Percentiles rank a stretch among this genome's conserved stretches.
phyloP scores from a whole-genome alignment of 805 yeast genomes.

The Allodekkera sacchari region DNA sequence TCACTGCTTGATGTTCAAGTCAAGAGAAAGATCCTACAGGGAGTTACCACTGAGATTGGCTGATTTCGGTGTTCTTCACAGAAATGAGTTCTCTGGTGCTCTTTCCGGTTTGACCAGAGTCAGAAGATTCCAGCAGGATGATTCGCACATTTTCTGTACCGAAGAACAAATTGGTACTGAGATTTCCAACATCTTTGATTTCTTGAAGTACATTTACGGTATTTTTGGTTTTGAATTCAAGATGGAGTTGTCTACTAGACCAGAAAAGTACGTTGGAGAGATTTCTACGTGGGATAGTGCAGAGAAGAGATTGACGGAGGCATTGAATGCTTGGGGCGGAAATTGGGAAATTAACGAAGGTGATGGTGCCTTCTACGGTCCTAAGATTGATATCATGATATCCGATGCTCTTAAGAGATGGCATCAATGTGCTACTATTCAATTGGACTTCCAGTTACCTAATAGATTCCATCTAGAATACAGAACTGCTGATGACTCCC shows the following conservation, averaged over 20 bases:
- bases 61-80: slow-evolving; percentile 93
- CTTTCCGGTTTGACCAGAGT: slow-evolving; percentile 93
- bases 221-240: slow-evolving; percentile 90
- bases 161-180: slow-evolving; percentile 84
- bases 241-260: slow-evolving; percentile 96
- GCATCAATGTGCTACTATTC: slow-evolving; percentile 99
- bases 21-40: slow-evolving; percentile 91
- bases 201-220: slow-evolving; percentile 79
- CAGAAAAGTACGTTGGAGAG: slow-evolving; percentile 93
- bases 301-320: slow-evolving; percentile 73
- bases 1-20: slow-evolving; percentile 87
- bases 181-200: slow-evolving; percentile 77
- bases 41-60: slow-evolving; percentile 99
- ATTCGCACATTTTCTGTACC: slow-evolving; percentile 96
- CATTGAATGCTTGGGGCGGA: slow-evolving; percentile 80
- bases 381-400: slow-evolving; percentile 93
- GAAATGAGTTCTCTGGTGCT: slow-evolving; percentile 96
- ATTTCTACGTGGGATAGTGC: slow-evolving; percentile 91
- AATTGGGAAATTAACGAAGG: slow-evolving; percentile 93
- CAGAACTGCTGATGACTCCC: slow-evolving; percentile 58
- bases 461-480: slow-evolving; percentile 84
- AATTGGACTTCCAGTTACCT: slow-evolving; percentile 97
- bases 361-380: slow-evolving; percentile 95
- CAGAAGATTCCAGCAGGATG: slow-evolving; percentile 98
- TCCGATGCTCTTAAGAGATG: slow-evolving; percentile 92